Evolutionary conservation across 371 early-diverging fungal species (phyloP).

Genomic region (Syncephalastrum sp.): DNA sequence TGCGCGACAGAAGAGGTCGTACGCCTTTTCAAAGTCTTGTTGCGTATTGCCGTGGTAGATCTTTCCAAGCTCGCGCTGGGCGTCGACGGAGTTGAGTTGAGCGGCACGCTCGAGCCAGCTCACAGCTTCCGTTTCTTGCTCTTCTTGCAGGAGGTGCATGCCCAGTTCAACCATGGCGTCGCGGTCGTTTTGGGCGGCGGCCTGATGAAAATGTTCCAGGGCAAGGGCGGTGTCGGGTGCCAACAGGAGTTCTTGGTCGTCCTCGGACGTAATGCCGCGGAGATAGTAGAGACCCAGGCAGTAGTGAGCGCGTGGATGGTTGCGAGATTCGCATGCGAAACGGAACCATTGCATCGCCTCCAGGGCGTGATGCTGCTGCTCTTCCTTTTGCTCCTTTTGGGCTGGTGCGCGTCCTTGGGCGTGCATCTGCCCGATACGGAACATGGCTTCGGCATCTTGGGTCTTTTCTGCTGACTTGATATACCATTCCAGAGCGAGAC

Average conservation of each 20-base stretch:
- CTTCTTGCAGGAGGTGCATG: conserved; percentile 18
- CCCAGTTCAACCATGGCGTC: conserved; percentile 43
- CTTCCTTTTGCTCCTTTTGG: conserved; percentile 2
- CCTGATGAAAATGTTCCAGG: conserved; percentile 32
- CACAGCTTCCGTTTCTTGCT: conserved; percentile 18
- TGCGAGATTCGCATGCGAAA: conserved; percentile 27
- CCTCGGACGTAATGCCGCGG: conserved; percentile 23
- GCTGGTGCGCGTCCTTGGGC: conserved; percentile 22
- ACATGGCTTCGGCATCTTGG: conserved; percentile 46
- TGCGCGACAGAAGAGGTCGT: conserved; percentile 40
- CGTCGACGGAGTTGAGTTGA: conserved; percentile 29
- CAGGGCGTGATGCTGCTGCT: conserved; percentile 18
- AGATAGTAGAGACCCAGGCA: conserved; percentile 31
- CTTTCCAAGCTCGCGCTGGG: conserved; percentile 41
- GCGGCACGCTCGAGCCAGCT: conserved; percentile 35
- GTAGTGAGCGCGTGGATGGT: conserved; percentile 36
- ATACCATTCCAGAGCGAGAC: conserved; percentile 44
- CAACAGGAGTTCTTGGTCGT: conserved; percentile 8
- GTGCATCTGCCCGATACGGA: conserved; percentile 42
- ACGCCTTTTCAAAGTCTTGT: conserved; percentile 46
- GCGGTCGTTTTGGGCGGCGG: conserved; percentile 31
- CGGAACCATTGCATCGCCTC: conserved; percentile 38
- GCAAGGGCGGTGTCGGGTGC: conserved; percentile 14
- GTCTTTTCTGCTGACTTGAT: conserved; percentile 32
- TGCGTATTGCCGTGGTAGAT: conserved; percentile 35